A percentile compares a stretch with the other conserved stretches of the same genome.
Conservation (phyloP, 1,284 basidiomycete species). For the Volvariella volvacea region DNA sequence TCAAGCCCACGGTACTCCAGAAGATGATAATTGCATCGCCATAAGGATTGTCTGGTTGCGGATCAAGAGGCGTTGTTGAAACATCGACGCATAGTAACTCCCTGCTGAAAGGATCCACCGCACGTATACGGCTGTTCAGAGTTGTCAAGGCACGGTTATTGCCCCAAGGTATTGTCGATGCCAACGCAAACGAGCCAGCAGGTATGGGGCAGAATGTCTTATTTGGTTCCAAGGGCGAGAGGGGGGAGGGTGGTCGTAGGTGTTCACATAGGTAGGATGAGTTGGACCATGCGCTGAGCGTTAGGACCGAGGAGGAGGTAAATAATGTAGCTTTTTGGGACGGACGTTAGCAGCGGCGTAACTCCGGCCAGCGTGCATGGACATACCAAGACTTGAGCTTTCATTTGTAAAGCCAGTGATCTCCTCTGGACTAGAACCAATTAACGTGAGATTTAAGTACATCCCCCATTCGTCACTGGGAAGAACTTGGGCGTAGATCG, state of each 20-base stretch:
- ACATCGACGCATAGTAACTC: slow-evolving; percentile 84
- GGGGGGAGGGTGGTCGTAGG: slow-evolving; percentile 67
- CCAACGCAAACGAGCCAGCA: slow-evolving; percentile 77
- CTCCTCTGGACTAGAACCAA: slow-evolving; percentile 50
- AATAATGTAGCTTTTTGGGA: slow-evolving; percentile 68
- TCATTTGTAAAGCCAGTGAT: slow-evolving; percentile 55
- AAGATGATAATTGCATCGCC: slow-evolving; percentile 77
- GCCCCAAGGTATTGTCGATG: slow-evolving; percentile 68
- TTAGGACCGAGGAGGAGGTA: slow-evolving; percentile 73
- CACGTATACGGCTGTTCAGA: slow-evolving; percentile 76
- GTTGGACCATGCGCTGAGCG: slow-evolving; percentile 66
- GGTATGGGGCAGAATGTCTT: slow-evolving; percentile 68
- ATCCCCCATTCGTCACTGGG: slow-evolving; percentile 33
- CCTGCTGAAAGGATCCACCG: slow-evolving; percentile 77
- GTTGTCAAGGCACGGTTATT: slow-evolving; percentile 74
- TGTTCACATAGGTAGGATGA: slow-evolving; percentile 70
- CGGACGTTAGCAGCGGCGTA: background rate
- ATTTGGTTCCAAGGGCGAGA: slow-evolving; percentile 34
- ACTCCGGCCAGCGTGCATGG: background rate
- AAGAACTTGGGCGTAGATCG: slow-evolving; percentile 71
- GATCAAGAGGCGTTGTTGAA: slow-evolving; percentile 69
- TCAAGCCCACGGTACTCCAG: slow-evolving; percentile 75
- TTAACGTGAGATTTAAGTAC: slow-evolving; percentile 59
- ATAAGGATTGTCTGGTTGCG: slow-evolving; percentile 45
- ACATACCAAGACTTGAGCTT: slow-evolving; percentile 60